Percentiles rank a stretch among this genome's conserved stretches.
phyloP scores from a whole-genome alignment of 2,329 filamentous ascomycete genomes.

The Aureobasidium musti region DNA sequence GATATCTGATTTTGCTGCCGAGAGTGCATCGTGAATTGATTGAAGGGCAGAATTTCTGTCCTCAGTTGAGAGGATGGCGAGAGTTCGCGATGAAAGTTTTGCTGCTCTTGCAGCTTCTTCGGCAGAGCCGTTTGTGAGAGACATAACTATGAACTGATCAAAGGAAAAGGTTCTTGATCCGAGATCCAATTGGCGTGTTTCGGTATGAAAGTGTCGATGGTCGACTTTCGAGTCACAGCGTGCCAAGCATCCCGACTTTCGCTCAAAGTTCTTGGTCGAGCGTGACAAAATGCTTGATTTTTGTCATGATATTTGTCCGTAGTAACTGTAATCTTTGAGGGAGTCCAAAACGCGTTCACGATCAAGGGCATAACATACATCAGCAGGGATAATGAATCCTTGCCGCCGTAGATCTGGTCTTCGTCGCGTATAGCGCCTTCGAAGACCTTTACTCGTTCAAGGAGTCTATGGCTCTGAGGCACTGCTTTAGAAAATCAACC shows the following conservation, averaged over 20 bases:
- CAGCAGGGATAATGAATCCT: not conserved
- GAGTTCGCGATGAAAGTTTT: conserved; percentile 75
- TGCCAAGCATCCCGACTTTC: conserved; percentile 24
- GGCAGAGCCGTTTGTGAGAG: conserved; percentile 81
- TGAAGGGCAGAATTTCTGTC: conserved; percentile 84
- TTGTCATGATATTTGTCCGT: not conserved
- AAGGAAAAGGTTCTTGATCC: too few species aligned
- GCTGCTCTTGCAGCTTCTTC: conserved; percentile 75
- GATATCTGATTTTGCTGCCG: conserved; percentile 69
- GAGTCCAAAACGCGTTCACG: not conserved
- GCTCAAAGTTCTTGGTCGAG: not conserved
- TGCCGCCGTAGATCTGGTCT: too few species aligned
- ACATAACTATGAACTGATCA: conserved; percentile 60
- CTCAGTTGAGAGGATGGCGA: conserved; percentile 74
- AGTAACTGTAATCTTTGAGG: not conserved
- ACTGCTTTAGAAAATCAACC: too few species aligned
- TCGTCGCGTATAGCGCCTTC: too few species aligned
- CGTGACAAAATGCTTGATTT: not conserved
- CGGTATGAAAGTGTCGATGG: not conserved
- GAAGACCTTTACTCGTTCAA: too few species aligned
- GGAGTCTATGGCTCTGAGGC: too few species aligned
- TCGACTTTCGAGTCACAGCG: conserved; percentile 21
- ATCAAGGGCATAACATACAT: not conserved
- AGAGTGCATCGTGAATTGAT: conserved; percentile 76
- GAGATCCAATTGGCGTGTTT: not conserved